Evolutionary conservation across 2,329 filamentous ascomycete genomes (phyloP).

Genomic region (Aspergillus persii): DNA sequence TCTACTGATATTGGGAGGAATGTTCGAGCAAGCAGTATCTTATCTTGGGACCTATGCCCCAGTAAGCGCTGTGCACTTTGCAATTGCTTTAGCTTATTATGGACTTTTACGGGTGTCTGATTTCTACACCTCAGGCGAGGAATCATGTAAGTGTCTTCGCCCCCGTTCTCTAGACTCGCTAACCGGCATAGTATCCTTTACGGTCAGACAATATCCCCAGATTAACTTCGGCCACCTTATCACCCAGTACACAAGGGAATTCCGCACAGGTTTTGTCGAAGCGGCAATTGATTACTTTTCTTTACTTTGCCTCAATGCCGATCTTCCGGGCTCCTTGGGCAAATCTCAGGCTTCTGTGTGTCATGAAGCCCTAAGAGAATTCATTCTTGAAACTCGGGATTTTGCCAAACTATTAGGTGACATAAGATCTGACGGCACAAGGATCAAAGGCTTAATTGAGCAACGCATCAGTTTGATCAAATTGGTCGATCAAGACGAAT

Average conservation of each 20-base stretch:
- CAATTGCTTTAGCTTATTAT: slow-evolving; percentile 83
- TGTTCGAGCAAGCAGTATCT: slow-evolving; percentile 90
- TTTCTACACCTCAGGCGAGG: slow-evolving; percentile 69
- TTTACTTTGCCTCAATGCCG: slow-evolving; percentile 86
- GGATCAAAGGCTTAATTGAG: slow-evolving; percentile 84
- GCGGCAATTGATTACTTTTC: slow-evolving; percentile 91
- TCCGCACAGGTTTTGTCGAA: slow-evolving; percentile 83
- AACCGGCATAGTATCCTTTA: slow-evolving; percentile 50
- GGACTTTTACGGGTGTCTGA: slow-evolving; percentile 84
- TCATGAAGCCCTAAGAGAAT: slow-evolving; percentile 87
- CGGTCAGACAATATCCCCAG: slow-evolving; percentile 61
- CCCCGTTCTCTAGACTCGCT: slow-evolving; percentile 12
- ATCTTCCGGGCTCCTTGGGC: slow-evolving; percentile 71
- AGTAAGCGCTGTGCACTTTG: slow-evolving; percentile 91
- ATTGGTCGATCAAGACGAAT: slow-evolving; percentile 74
- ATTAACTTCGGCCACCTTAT: slow-evolving; percentile 94
- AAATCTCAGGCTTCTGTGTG: slow-evolving; percentile 77
- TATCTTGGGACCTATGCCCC: slow-evolving; percentile 92
- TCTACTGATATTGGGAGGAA: slow-evolving; percentile 81
- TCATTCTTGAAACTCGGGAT: slow-evolving; percentile 94
- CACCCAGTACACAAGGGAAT: slow-evolving; percentile 93
- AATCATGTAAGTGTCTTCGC: slow-evolving; percentile 53
- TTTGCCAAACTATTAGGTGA: slow-evolving; percentile 93
- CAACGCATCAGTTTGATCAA: slow-evolving; percentile 78
- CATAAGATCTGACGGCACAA: slow-evolving; percentile 78